Evolutionary conservation across 2,329 filamentous ascomycete species (phyloP).

Genomic region (Fusarium gaditjirri): DNA sequence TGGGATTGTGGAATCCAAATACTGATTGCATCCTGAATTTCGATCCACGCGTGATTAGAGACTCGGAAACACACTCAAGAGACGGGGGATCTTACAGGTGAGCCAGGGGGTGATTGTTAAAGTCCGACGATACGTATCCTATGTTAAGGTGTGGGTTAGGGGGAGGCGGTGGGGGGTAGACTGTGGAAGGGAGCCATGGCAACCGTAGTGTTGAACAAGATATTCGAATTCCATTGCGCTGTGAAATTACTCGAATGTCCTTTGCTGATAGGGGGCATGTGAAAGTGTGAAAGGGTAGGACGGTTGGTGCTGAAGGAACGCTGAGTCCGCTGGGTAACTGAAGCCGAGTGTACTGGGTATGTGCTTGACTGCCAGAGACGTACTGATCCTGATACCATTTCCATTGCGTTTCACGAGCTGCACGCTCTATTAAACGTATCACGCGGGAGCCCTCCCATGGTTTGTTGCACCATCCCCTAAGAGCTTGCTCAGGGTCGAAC

Average conservation of each 20-base stretch:
- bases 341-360: constrained; percentile 73
- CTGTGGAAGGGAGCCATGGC: constrained; percentile 83
- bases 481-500: constrained; percentile 53
- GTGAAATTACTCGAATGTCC: constrained; percentile 92
- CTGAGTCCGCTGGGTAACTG: constrained; percentile 77
- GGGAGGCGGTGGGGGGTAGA: constrained; percentile 86
- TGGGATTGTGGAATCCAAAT: constrained; percentile 86
- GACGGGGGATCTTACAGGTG: constrained; percentile 70
- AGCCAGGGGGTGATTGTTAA: constrained; percentile 97
- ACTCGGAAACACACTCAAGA: neutral
- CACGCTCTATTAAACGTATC: constrained; percentile 84
- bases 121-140: constrained; percentile 97
- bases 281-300: constrained; percentile 97
- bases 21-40: constrained; percentile 87
- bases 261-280: constrained; percentile 92
- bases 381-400: constrained; percentile 90
- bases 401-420: constrained; percentile 80
- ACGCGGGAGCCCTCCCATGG: constrained; percentile 91
- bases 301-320: constrained; percentile 89
- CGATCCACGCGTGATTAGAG: constrained; percentile 3
- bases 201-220: constrained; percentile 88
- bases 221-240: constrained; percentile 92
- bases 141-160: constrained; percentile 87
- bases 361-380: constrained; percentile 66
- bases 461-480: constrained; percentile 73